Percentiles rank a stretch among this genome's conserved stretches.
phyloP scores from a whole-genome alignment of 768 basidiomycete species.

The Tulasnella sp. region DNA sequence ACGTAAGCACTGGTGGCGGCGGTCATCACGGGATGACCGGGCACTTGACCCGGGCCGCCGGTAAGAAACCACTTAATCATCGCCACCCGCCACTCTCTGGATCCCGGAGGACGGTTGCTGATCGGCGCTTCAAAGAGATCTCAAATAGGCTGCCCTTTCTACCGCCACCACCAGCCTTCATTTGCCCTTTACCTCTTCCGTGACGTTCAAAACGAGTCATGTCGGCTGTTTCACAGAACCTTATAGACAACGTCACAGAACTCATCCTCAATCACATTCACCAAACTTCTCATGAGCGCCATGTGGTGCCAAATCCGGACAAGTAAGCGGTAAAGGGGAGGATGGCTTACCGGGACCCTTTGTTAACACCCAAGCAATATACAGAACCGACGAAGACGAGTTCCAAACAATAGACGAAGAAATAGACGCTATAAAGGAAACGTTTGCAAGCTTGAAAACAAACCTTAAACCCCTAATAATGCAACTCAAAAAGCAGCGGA shows the following conservation, averaged over 20 bases:
- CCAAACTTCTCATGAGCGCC: background rate
- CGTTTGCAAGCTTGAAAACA: background rate
- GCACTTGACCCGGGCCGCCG: too few relatives aligned
- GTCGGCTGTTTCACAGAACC: background rate
- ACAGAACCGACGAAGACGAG: background rate
- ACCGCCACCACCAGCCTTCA: too few relatives aligned
- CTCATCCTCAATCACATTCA: background rate
- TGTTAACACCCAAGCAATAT: background rate
- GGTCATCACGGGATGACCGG: too few relatives aligned
- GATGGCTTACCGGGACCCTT: too few relatives aligned
- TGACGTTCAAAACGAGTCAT: background rate
- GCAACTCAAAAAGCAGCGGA: background rate
- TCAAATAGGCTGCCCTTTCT: too few relatives aligned
- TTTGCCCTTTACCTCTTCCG: too few relatives aligned
- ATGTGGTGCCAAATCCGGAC: background rate
- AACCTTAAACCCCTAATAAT: background rate
- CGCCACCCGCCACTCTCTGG: too few relatives aligned
- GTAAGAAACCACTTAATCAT: too few relatives aligned
- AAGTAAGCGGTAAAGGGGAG: background rate
- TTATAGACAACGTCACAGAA: background rate
- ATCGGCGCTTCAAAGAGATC: too few relatives aligned
- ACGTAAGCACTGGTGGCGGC: too few relatives aligned
- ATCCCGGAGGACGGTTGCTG: too few relatives aligned
- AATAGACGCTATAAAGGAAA: background rate
- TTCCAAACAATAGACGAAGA: background rate